Percentiles rank a stretch among this genome's conserved stretches.
These are phyloP conservation scores for Hypoxylon lenormandii DNA, from an alignment of 495 filamentous ascomycete genomes.

Conservation along the genomic window DNA sequence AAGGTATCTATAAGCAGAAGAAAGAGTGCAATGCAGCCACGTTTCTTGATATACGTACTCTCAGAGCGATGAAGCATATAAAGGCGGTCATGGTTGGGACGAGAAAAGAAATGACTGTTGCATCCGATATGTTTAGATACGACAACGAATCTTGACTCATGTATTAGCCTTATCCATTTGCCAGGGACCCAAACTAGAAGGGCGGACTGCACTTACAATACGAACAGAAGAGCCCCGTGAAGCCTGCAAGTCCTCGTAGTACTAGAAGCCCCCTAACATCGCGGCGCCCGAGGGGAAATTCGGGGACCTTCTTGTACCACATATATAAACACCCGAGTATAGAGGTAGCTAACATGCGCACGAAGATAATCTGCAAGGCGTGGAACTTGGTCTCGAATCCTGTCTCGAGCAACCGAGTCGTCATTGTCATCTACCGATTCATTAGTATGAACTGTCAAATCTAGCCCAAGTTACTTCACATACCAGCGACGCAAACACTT, in stretches of 20 bases:
- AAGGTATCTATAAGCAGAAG: background rate
- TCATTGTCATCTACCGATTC: constrained; percentile 71
- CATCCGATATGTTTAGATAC: constrained; percentile 82
- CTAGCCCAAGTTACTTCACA: constrained; percentile 5
- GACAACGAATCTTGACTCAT: constrained; percentile 71
- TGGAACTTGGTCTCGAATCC: constrained; percentile 69
- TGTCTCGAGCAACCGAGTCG: constrained; percentile 74
- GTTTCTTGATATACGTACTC: constrained; percentile 41
- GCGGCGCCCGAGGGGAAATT: constrained; percentile 75
- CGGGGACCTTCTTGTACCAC: constrained; percentile 72
- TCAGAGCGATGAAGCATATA: constrained; percentile 72
- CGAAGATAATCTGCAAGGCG: constrained; percentile 84
- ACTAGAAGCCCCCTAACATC: constrained; percentile 72
- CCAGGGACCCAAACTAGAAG: background rate
- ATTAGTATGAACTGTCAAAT: background rate
- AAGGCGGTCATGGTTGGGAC: constrained; percentile 79
- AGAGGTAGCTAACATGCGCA: constrained; percentile 79
- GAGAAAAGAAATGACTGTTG: constrained; percentile 84
- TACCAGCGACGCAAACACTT: constrained; percentile 74
- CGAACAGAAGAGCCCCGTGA: constrained; percentile 79
- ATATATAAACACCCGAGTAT: constrained; percentile 75
- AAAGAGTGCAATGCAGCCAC: too few relatives aligned
- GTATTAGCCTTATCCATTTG: background rate
- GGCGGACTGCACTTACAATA: constrained; percentile 66
- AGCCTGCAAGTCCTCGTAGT: constrained; percentile 73